Evolutionary conservation across 1,284 basidiomycete genomes (phyloP).

Genomic region (Volvariella surrecta): DNA sequence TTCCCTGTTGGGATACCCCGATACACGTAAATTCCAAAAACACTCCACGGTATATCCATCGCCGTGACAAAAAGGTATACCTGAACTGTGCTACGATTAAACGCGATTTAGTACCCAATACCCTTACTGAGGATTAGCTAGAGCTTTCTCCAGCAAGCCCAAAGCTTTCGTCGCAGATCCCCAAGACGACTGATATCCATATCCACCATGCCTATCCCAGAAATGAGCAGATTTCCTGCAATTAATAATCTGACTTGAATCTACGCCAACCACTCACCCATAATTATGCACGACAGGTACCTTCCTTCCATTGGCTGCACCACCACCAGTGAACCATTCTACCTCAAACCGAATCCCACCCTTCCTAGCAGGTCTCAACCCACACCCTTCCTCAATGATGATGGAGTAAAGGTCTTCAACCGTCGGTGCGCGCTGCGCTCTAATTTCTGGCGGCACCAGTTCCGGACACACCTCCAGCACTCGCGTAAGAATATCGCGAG

Average conservation of each 20-base stretch:
- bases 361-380: slow-evolving; percentile 64
- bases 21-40: too few relatives aligned
- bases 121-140: too few relatives aligned
- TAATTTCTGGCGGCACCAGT: slow-evolving; percentile 52
- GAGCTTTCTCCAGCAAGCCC: slow-evolving; percentile 41
- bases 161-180: slow-evolving; percentile 53
- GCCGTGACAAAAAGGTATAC: too few relatives aligned
- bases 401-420: slow-evolving; percentile 56
- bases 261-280: slow-evolving; percentile 45
- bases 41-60: too few relatives aligned
- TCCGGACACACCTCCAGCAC: slow-evolving; percentile 55
- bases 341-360: slow-evolving; percentile 61
- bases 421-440: slow-evolving; percentile 38
- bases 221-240: too few relatives aligned
- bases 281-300: slow-evolving; percentile 48
- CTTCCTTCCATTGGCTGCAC: slow-evolving; percentile 14
- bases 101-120: too few relatives aligned
- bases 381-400: slow-evolving; percentile 64
- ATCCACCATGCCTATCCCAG: slow-evolving; percentile 45
- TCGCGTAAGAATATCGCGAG: slow-evolving; percentile 49
- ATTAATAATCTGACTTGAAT: slow-evolving; percentile 6
- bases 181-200: slow-evolving; percentile 70
- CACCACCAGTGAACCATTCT: slow-evolving; percentile 16
- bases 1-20: too few relatives aligned
- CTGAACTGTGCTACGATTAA: too few relatives aligned